Base-by-base conservation (phyloP, 1,284 basidiomycete genomes). In the Microstroma glucosiphilum region DNA sequence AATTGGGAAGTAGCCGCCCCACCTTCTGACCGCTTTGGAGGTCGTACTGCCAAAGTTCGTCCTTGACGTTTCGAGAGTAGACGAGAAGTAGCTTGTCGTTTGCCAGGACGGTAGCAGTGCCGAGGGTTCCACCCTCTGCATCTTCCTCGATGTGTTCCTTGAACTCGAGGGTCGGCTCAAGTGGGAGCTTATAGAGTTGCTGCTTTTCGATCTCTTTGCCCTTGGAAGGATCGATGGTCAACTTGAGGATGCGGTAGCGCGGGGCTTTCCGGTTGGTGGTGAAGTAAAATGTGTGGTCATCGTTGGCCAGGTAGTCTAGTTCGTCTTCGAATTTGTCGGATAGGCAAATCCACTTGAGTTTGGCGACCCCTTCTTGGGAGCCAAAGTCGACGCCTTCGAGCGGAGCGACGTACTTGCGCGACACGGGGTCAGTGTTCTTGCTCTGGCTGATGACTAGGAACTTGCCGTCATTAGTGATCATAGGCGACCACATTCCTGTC, bases 1-100 rank as follows among this genome's bases (percentile, higher is more conserved):
- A 60, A 56, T 88, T 85, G 6, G 83, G 80, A 1, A 85, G 86
- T 17, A 92, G 79, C 6, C 86, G 86, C 46, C 82, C 80, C 60
- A 89, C 69, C 57, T 81, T 82, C 68, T 82, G 77, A 42, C 90
- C 90, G 0, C 81, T 79, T 60, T 68, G 56, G 40, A 87, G 82
- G 49, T 85, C 82, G 80, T 88, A 87, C 60, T 92, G 79, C 78
- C 90, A 90, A 43, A 92, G 82, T 79, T 91, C 88, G 74, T 91
- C 89, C 69, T 88, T 89, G 72, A 89, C 90, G 70, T 92, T 88
- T 63, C 86, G 84, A 71, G 88, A 88, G 82, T 90, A 90, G 56
- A 85, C 81, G 15, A 89, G 75, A 9, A 85, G 83, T 55, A 91
- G 83, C 59, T 85, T 83, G 76, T 88, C 84, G 19, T 83, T 76